Evolutionary conservation across 2,329 filamentous ascomycete species (phyloP), one percentile per base, ranked within the genome.

Genomic region (Bertia moriformis): DNA sequence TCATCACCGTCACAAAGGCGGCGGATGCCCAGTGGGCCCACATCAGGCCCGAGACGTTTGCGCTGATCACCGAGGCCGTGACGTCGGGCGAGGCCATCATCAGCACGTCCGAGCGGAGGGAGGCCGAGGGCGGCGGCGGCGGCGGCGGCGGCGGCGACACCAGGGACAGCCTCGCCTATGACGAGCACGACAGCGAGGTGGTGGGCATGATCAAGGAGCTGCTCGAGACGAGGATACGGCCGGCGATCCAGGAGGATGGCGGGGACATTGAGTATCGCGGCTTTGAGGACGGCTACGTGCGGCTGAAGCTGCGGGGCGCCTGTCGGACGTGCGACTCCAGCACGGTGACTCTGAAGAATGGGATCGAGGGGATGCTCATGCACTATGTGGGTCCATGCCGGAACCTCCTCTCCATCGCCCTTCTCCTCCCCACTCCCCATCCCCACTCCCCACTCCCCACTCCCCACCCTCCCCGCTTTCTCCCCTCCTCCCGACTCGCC

Each of bases 161-260:
- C n/a, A n/a, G n/a, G n/a, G 86, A 93, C 51, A 83, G 76, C 43
- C 64, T 94, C 39, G 74, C 74, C 17, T 94, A 89, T 57, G 78
- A 89, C 49, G 87, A 94, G 54, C 80, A 93, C 45, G 91, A 98
- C 56, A 81, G 79, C 47, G 91, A 98, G 61, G 85, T 95, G 10
- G 82, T 98, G 7, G 83, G 86, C 42, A 96, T 96, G 91, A 96
- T 98, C 62, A 94, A 96, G 65, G 91, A 98, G 62, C 66, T 98
- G 22, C 68, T 98, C 27, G 91, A 98, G 61, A 98, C 91, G 19
- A 72, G 91, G 45, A 94, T 98, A 52, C 73, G 91, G 35, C 91
- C 91, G 1, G 84, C 89, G 1, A 98, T 98, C 45, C 91, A 96
- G 58, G 91, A 96, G 57, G 91, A 98, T 49, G 91, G 91, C 37